Evolutionary conservation across 2,329 filamentous ascomycete species (phyloP), one percentile per base, ranked within the genome.

Genomic region (Fusarium pininemorale): DNA sequence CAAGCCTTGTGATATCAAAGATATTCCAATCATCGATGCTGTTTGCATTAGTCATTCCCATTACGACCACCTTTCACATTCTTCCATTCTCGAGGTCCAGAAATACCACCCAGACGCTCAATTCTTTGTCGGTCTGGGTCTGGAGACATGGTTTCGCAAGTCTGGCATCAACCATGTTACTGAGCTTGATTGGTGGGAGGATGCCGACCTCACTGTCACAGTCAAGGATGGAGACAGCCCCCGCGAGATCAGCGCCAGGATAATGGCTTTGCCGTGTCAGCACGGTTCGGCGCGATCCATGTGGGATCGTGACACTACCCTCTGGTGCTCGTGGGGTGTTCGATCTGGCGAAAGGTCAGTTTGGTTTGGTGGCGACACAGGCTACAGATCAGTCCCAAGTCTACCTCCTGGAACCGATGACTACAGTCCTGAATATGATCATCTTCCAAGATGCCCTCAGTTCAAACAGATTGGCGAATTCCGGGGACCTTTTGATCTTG

Each of bases 151-250:
- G 95, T 98, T 98, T 81, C 85, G 86, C 53, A 84, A 86, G 7
- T 87, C 86, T 32, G 94, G 94, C 3, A 89, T 98, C 61, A 73
- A 88, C 4, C 93, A 94, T 67, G 92, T 96, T 48, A 97, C 94
- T 0, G 95, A 98, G 84, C 82, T 98, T 78, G 96, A 98, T 83
- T 98, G 96, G 96, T 98, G 96, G 96, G 92, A 97, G 76, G 92
- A 94, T 72, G 88, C 90, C 11, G 91, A 96, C 54, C 82, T 98
- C n/a, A 90, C 85, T 0, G 83, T 98, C 32, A 72, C 76, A 39
- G 72, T 78, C 26, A 70, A 79, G 45, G 79, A 83, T 7, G 80
- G 78, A 38, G 77, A 74, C n/a, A 67, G 72, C 14, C 76, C 80
- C 26, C 76, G 78, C 16, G 75, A 79, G 48, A 94, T 98, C 71